Base-by-base conservation (phyloP, 306 rosid genomes). In the Cucurbita pepo region DNA sequence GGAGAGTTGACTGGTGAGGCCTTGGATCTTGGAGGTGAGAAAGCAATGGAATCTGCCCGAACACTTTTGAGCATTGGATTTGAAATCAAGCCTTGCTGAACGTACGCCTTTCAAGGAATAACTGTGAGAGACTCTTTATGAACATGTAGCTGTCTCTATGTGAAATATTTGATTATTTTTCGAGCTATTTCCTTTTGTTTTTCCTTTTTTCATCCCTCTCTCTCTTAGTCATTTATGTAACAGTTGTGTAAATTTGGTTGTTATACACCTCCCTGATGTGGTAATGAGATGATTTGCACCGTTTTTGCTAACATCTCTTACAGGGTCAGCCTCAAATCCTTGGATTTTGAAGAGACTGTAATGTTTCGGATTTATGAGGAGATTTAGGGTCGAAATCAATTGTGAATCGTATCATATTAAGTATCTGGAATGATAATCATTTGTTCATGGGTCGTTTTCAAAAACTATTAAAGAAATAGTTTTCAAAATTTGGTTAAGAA, bases 61-160 rank as follows among this genome's bases (percentile, higher is more conserved):
- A 95, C 99, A 2, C 95, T 95, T 71, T 73, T 95, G 78, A 95
- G 99, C 95, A 95, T 95, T 58, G 99, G 97, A 69, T 95, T 95
- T 72, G 99, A 95, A 88, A 91, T 95, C 80, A 95, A 95, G 77
- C 99, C 96, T 58, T 91, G 99, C 83, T 95, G 89, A 91, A 73
- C 4, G 30, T n/a, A 59, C 64, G 56, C 15, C 56, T 5, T 40
- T 55, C 71, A 38, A 65, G 77, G 41, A 72, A 67, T 74, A 45
- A 66, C 57, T 12, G 22, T 36, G 71, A 52, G 71, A 52, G 41
- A 76, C 58, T 66, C 9, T 34, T 51, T 69, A 69, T 69, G 74
- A 69, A 50, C 58, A 69, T 50, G 47, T 50, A 51, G 34, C 58
- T 62, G 48, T 14, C 10, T 77, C 52, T 65, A 48, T 67, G 81